These are phyloP conservation scores for Xerocomus nothofagi DNA, from an alignment of 1,284 basidiomycete species.

Conservation along the genomic window DNA sequence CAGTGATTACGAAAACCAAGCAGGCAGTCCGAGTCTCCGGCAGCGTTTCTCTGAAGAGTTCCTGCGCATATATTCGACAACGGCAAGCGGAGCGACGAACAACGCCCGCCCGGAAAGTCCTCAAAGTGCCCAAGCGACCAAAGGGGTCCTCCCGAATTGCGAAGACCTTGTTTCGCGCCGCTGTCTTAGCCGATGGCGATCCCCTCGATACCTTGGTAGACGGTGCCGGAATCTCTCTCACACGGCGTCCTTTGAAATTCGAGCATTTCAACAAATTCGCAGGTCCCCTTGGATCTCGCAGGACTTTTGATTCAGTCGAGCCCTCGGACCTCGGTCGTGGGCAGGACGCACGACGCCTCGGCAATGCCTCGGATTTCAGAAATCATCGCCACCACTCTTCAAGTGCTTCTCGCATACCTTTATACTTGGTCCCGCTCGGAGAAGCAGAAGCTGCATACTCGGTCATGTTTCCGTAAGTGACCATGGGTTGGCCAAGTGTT, in stretches of 20 bases:
- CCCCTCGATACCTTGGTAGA: constrained; percentile 20
- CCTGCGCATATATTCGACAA: constrained; percentile 26
- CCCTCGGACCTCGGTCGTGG: not conserved
- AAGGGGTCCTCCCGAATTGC: constrained; percentile 11
- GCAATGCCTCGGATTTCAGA: not conserved
- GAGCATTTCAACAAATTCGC: constrained; percentile 27
- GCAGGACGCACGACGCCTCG: not conserved
- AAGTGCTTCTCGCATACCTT: constrained; percentile 13
- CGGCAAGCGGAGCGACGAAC: not conserved
- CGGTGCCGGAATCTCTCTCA: constrained; percentile 6
- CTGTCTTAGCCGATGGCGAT: constrained; percentile 28
- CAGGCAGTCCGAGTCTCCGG: not conserved
- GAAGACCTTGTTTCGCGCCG: constrained; percentile 24
- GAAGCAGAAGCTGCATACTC: constrained; percentile 34
- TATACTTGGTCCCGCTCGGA: constrained; percentile 26
- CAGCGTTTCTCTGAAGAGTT: not conserved
- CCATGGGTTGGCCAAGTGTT: not conserved
- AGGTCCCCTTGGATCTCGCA: not conserved
- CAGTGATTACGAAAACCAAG: not conserved
- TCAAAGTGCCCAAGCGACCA: not conserved
- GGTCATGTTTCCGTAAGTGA: constrained; percentile 29
- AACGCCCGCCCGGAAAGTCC: not conserved
- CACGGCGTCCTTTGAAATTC: constrained; percentile 30
- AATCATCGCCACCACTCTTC: not conserved
- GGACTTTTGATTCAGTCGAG: not conserved